Percentiles rank a stretch among this genome's conserved stretches.
Conservation (phyloP, 2,329 filamentous ascomycete species). For the Aspergillus pseudonomiae region DNA sequence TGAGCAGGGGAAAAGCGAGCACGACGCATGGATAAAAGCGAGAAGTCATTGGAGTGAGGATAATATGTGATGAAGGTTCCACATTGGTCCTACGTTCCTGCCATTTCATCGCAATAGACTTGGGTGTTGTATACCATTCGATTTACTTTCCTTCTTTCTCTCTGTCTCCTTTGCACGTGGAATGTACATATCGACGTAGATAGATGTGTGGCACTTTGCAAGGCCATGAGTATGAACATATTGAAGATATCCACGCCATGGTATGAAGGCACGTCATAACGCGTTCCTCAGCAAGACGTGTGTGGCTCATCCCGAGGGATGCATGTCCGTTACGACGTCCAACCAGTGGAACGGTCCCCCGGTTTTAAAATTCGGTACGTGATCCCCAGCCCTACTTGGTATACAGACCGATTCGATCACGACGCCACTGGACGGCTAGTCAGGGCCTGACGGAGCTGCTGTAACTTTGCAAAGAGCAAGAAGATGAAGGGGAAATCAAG, state of each 20-base stretch:
- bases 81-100: background rate
- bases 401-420: background rate
- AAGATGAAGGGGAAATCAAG: background rate
- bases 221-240: background rate
- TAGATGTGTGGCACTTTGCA: background rate
- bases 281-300: background rate
- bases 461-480: too few species aligned
- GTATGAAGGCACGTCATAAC: background rate
- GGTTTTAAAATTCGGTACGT: background rate
- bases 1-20: conserved; percentile 48
- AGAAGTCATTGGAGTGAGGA: conserved; percentile 56
- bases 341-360: background rate
- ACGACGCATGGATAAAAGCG: conserved; percentile 52
- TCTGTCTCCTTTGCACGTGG: background rate
- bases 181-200: background rate
- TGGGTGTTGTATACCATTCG: background rate
- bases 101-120: background rate
- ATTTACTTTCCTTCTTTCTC: background rate
- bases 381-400: background rate
- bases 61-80: conserved; percentile 38
- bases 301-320: background rate
- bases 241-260: background rate
- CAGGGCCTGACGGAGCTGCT: too few species aligned
- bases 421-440: background rate
- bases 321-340: background rate